A percentile compares a stretch with the other conserved stretches of the same genome.
phyloP scores from a whole-genome alignment of 2,329 filamentous ascomycete genomes.

The Clarireedia paspali region DNA sequence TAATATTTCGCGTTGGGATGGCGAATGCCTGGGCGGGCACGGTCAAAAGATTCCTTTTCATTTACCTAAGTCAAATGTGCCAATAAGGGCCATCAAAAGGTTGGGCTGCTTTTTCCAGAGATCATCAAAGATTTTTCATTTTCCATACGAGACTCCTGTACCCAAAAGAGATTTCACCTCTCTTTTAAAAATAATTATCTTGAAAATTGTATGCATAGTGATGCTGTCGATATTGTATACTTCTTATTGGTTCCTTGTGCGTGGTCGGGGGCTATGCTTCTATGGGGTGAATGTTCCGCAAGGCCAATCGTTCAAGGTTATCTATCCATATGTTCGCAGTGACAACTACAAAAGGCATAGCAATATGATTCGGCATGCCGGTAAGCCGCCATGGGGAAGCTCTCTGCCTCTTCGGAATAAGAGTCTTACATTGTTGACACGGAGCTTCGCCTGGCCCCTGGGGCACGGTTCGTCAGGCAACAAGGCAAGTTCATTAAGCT shows the following conservation, averaged over 20 bases:
- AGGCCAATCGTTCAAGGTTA: no score
- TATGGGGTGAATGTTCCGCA: no score
- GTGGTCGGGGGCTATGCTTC: neutral
- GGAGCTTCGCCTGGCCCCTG: neutral
- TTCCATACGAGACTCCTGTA: constrained; percentile 8
- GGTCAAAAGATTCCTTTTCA: constrained; percentile 30
- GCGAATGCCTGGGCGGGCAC: constrained; percentile 25
- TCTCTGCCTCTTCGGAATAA: no score
- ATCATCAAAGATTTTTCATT: constrained; percentile 29
- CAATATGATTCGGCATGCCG: no score
- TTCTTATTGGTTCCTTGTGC: neutral
- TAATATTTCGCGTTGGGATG: constrained; percentile 25
- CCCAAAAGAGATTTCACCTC: neutral
- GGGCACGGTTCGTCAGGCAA: neutral
- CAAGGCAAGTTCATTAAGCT: neutral
- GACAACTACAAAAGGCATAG: no score
- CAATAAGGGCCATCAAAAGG: constrained; percentile 27
- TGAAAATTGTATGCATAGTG: neutral
- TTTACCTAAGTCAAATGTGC: constrained; percentile 21
- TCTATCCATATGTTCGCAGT: no score
- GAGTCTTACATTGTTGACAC: neutral
- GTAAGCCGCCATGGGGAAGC: no score
- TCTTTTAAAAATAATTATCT: constrained; percentile 5
- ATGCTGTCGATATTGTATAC: neutral
- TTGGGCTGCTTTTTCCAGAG: constrained; percentile 23